Conservation (phyloP, 495 filamentous ascomycete species). For the Neurospora sublineolata region DNA sequence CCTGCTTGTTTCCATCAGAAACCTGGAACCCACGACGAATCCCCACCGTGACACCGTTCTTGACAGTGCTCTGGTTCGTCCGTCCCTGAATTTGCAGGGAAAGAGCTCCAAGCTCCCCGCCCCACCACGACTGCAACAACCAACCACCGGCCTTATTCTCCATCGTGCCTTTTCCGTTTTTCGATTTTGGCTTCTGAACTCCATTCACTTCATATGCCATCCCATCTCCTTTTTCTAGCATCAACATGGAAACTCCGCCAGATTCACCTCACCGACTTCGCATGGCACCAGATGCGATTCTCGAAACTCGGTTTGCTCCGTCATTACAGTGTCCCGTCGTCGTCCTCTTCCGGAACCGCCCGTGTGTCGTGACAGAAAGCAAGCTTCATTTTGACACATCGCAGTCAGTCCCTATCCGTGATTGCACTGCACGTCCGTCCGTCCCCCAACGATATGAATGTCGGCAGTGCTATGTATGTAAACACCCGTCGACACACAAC, state of each 20-base stretch:
- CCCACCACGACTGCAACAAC: neutral
- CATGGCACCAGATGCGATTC: neutral
- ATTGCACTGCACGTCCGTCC: neutral
- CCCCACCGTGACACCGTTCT: neutral
- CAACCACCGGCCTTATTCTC: neutral
- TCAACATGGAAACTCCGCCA: neutral
- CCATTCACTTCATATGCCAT: neutral
- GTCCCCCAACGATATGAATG: neutral
- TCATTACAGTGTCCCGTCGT: neutral
- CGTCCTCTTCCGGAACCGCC: neutral
- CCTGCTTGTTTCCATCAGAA: neutral
- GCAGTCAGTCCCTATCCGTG: neutral
- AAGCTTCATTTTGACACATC: neutral
- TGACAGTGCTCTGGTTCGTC: neutral
- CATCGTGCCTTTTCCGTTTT: neutral
- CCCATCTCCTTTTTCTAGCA: neutral
- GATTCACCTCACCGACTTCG: neutral
- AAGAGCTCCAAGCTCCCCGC: neutral
- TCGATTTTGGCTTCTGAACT: neutral
- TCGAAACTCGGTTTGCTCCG: neutral
- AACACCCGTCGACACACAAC: neutral
- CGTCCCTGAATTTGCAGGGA: neutral
- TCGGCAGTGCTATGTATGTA: neutral
- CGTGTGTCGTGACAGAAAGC: neutral
- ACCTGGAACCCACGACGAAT: neutral